phyloP scores from a whole-genome alignment of 225 moss, liverwort and hornwort genomes.

The Pseudisothecium myosuroides region DNA sequence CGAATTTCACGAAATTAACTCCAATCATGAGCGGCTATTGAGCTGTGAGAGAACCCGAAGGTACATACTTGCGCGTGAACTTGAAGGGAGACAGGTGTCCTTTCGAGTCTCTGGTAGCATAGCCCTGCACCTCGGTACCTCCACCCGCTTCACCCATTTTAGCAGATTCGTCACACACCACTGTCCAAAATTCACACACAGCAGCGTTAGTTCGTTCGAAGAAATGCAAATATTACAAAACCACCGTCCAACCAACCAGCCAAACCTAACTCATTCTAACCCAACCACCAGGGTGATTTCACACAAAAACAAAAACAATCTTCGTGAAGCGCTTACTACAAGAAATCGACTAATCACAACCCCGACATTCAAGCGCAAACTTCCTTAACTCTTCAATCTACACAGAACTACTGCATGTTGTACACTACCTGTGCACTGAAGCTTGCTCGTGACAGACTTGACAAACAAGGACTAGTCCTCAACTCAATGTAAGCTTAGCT shows the following conservation, averaged over 20 bases:
- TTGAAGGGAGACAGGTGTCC: constrained; percentile 23
- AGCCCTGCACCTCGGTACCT: background rate
- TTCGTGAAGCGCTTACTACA: background rate
- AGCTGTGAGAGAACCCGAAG: too few species aligned
- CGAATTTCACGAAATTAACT: background rate
- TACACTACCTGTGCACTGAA: background rate
- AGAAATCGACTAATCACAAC: background rate
- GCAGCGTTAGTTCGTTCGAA: background rate
- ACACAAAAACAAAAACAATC: too few species aligned
- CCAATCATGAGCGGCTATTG: background rate
- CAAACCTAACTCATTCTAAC: background rate
- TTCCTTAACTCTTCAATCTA: too few species aligned
- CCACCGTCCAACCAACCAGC: background rate
- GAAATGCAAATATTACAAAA: background rate
- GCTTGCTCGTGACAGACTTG: background rate
- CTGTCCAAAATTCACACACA: background rate
- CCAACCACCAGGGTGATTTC: background rate
- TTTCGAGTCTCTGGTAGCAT: constrained; percentile 2
- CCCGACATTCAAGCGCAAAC: background rate
- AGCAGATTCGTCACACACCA: background rate
- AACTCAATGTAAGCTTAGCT: too few species aligned
- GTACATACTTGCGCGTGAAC: constrained; percentile 22
- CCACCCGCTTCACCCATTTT: constrained; percentile 3
- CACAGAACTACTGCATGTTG: background rate
- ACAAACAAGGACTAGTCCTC: too few species aligned